These are phyloP conservation scores for Penicillium flavigenum DNA, from an alignment of 495 filamentous ascomycete genomes.

Conservation along the genomic window DNA sequence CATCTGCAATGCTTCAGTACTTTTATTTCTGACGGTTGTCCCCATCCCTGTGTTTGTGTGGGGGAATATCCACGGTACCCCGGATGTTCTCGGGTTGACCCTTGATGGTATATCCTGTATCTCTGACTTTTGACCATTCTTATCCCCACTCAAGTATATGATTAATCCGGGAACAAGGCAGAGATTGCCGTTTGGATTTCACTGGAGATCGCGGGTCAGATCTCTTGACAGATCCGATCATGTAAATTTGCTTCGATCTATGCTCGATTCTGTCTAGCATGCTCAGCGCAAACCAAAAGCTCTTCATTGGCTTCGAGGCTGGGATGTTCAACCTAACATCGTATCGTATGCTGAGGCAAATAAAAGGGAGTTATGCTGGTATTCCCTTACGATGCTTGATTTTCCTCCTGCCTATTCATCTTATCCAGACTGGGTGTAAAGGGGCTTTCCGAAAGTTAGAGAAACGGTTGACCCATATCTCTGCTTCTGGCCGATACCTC, in stretches of 20 bases:
- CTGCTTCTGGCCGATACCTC: no score
- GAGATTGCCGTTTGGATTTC: constrained; percentile 19
- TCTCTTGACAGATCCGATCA: constrained; percentile 3
- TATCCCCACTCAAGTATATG: not conserved
- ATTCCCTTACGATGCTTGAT: not conserved
- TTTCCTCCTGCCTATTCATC: not conserved
- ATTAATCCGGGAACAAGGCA: not conserved
- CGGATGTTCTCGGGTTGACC: not conserved
- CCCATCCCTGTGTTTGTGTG: not conserved
- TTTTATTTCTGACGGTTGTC: not conserved
- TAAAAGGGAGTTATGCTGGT: not conserved
- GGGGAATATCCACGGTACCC: not conserved
- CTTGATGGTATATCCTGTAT: not conserved
- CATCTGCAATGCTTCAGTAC: no score
- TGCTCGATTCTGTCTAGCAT: not conserved
- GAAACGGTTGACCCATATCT: not conserved
- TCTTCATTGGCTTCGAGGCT: not conserved
- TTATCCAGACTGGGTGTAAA: not conserved
- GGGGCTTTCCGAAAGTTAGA: not conserved
- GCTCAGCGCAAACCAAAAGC: not conserved
- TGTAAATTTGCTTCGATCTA: not conserved
- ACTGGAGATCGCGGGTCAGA: constrained; percentile 19
- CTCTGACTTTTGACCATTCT: not conserved
- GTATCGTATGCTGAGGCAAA: not conserved
- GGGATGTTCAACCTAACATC: not conserved